phyloP scores from a whole-genome alignment of 2,329 filamentous ascomycete genomes.

The Fusarium coffeatum region DNA sequence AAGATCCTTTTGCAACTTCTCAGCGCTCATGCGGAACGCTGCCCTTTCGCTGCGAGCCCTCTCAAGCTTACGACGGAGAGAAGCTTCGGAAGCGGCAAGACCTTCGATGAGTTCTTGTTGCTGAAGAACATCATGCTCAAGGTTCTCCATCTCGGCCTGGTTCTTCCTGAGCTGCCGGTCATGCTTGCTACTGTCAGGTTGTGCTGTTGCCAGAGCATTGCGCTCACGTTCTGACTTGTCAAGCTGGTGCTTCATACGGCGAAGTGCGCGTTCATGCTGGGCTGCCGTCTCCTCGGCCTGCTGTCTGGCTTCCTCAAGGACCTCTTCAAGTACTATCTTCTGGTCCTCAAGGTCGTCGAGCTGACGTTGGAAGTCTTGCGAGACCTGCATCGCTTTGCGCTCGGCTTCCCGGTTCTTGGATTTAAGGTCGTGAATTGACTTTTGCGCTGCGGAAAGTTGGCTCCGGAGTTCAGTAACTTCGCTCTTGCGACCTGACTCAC shows the following conservation, averaged over 20 bases:
- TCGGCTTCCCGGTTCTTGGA: conserved; percentile 64
- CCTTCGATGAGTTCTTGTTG: conserved; percentile 73
- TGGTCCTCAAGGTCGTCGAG: conserved; percentile 70
- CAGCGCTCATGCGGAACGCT: conserved; percentile 63
- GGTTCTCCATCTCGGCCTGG: conserved; percentile 72
- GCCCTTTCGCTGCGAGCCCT: conserved; percentile 74
- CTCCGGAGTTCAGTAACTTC: conserved; percentile 70
- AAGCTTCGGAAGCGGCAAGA: conserved; percentile 66
- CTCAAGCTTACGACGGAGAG: conserved; percentile 75
- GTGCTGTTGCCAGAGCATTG: conserved; percentile 48
- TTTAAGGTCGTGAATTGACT: conserved; percentile 67
- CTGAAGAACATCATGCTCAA: conserved; percentile 78
- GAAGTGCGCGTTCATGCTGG: conserved; percentile 58
- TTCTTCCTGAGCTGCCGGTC: conserved; percentile 71
- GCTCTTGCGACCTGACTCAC: conserved; percentile 64
- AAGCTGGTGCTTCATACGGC: conserved; percentile 61
- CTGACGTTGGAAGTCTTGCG: conserved; percentile 63
- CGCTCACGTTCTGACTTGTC: conserved; percentile 64
- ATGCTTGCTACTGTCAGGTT: conserved; percentile 61
- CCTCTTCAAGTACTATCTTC: conserved; percentile 67
- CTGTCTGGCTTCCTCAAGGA: conserved; percentile 66
- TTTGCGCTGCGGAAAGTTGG: conserved; percentile 70
- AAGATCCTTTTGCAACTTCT: conserved; percentile 66
- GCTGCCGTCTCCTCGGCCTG: conserved; percentile 61
- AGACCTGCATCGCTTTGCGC: conserved; percentile 55